Conservation (phyloP, 108 stramenopile species). For the Stephanodiscus triporus region DNA sequence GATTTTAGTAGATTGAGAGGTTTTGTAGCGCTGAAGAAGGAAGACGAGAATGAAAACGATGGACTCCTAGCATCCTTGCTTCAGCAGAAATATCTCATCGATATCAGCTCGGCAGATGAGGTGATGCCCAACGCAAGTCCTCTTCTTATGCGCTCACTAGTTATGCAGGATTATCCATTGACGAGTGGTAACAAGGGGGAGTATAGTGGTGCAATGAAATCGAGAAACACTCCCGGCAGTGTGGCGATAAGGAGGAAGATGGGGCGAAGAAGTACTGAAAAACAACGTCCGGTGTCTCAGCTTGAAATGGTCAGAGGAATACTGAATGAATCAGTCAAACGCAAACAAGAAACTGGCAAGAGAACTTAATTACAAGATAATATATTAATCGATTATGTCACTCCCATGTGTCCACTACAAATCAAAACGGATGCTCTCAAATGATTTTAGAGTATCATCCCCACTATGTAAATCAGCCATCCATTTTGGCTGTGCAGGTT, state of each 20-base stretch:
- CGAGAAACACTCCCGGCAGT: neutral
- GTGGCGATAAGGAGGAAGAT: conserved; percentile 2
- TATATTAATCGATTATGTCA: neutral
- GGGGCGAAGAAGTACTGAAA: neutral
- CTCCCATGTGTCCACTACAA: neutral
- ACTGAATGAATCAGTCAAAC: conserved; percentile 10
- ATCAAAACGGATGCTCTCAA: conserved; percentile 20
- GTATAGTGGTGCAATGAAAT: neutral
- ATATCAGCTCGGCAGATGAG: conserved; percentile 41
- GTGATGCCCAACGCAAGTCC: conserved; percentile 40
- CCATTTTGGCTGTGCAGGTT: conserved; percentile 19
- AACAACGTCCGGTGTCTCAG: conserved; percentile 6
- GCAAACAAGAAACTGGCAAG: conserved; percentile 17
- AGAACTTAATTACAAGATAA: conserved; percentile 6
- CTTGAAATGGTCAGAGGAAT: conserved; percentile 6
- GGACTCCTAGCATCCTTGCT: conserved; percentile 19
- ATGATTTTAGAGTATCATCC: conserved; percentile 2
- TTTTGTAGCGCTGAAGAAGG: conserved; percentile 34
- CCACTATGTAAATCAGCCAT: conserved; percentile 6
- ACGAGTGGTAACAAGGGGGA: neutral
- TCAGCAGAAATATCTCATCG: conserved; percentile 40
- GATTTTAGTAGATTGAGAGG: conserved; percentile 40
- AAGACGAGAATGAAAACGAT: conserved; percentile 1
- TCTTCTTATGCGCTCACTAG: conserved; percentile 16
- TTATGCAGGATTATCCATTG: conserved; percentile 20